These are phyloP conservation scores for Coccomyxa sp. DNA, from an alignment of 139 green algal genomes.

Conservation along the genomic window DNA sequence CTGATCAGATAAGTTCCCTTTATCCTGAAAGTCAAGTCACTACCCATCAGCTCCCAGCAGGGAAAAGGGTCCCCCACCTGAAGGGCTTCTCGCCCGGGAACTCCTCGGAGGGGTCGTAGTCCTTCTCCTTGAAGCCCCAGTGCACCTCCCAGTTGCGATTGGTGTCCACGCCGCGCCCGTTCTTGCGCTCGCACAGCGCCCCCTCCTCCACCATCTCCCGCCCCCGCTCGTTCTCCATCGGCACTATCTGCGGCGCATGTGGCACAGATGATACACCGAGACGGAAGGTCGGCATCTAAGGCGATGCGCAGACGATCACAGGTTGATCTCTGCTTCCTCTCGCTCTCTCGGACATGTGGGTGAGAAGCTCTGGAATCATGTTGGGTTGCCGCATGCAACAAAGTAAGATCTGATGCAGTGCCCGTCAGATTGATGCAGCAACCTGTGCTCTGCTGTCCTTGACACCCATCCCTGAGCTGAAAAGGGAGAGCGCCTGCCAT, in stretches of 20 bases:
- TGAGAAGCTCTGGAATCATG: too few relatives aligned
- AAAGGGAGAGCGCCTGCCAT: too few relatives aligned
- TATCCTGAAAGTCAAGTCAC: too few relatives aligned
- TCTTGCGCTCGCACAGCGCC: slow-evolving; percentile 92
- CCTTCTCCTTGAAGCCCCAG: slow-evolving; percentile 92
- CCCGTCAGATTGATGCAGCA: neutral
- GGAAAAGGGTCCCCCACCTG: slow-evolving; percentile 34
- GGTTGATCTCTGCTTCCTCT: too few relatives aligned
- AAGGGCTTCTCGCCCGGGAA: slow-evolving; percentile 73
- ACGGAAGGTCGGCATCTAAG: neutral
- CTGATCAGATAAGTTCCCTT: too few relatives aligned
- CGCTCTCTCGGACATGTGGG: too few relatives aligned
- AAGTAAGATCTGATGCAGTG: neutral
- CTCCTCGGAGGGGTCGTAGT: slow-evolving; percentile 91
- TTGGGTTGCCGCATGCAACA: too few relatives aligned
- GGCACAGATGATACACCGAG: neutral
- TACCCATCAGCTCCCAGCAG: too few relatives aligned
- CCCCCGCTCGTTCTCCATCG: slow-evolving; percentile 91
- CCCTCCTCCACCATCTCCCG: slow-evolving; percentile 76
- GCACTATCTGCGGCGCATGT: slow-evolving; percentile 80
- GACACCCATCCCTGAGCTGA: too few relatives aligned
- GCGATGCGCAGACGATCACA: too few relatives aligned
- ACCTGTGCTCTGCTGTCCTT: neutral
- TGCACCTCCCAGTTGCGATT: slow-evolving; percentile 96
- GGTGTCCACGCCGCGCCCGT: slow-evolving; percentile 93